These are phyloP conservation scores for Fennellomyces sp. DNA, from an alignment of 371 early-diverging fungal genomes.

Conservation along the genomic window DNA sequence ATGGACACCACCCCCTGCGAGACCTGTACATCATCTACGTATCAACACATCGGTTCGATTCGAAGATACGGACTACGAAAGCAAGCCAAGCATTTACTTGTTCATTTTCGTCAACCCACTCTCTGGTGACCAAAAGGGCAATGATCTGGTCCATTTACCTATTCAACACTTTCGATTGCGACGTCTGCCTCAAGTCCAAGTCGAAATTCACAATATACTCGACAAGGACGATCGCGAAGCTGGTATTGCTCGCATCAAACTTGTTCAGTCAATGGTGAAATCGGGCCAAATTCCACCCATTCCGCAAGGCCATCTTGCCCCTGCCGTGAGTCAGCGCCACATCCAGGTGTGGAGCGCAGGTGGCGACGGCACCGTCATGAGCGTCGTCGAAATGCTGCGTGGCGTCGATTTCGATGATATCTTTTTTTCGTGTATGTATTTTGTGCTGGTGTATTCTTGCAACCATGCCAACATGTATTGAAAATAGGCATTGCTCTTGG, in stretches of 20 bases:
- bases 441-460: background rate
- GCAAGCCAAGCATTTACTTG: constrained; percentile 51
- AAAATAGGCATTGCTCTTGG: constrained; percentile 65
- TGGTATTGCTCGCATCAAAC: constrained; percentile 42
- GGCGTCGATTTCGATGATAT: constrained; percentile 51
- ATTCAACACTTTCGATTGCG: constrained; percentile 62
- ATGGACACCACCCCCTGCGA: background rate
- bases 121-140: constrained; percentile 63
- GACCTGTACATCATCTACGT: background rate
- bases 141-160: constrained; percentile 48
- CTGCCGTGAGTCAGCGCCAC: constrained; percentile 27
- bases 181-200: constrained; percentile 57
- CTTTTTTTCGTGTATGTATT: constrained; percentile 58
- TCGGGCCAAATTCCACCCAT: constrained; percentile 19
- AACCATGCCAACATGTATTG: background rate
- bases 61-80: constrained; percentile 22
- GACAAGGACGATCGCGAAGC: constrained; percentile 45
- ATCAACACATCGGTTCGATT: constrained; percentile 16
- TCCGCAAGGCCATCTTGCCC: constrained; percentile 2
- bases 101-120: constrained; percentile 69
- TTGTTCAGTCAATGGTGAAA: constrained; percentile 32
- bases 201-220: constrained; percentile 64
- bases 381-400: constrained; percentile 57
- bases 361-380: constrained; percentile 71
- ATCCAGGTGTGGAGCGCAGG: constrained; percentile 72